Evolutionary conservation across 129 eudicot genomes (phyloP).

Genomic region (Tagetes patula): DNA sequence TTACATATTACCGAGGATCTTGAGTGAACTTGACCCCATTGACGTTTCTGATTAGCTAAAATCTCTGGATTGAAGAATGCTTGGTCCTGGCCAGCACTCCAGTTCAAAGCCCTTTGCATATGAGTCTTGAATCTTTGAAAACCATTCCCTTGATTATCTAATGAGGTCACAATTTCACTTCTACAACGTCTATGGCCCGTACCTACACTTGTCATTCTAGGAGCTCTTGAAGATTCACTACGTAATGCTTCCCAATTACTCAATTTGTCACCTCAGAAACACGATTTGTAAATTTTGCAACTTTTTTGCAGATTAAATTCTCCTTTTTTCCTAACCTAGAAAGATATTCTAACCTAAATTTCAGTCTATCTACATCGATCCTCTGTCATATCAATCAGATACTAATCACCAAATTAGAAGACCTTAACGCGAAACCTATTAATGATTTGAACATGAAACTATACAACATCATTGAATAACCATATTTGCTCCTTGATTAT

Average conservation of each 20-base stretch:
- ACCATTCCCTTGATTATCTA: constrained; percentile 36
- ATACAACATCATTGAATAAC: constrained; percentile 14
- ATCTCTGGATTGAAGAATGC: constrained; percentile 80
- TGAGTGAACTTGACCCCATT: constrained; percentile 82
- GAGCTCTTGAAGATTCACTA: constrained; percentile 25
- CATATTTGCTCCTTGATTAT: constrained; percentile 7
- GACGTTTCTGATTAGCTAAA: constrained; percentile 86
- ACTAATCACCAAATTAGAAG: constrained; percentile 16
- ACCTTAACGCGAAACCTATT: background rate
- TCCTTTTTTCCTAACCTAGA: constrained; percentile 28
- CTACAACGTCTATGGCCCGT: constrained; percentile 62
- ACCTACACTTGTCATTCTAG: constrained; percentile 37
- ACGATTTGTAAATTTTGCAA: constrained; percentile 33
- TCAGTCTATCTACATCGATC: constrained; percentile 5
- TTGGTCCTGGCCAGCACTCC: constrained; percentile 62
- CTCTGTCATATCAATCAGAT: background rate
- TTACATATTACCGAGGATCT: constrained; percentile 49
- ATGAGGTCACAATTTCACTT: constrained; percentile 53
- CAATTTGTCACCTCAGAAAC: constrained; percentile 52
- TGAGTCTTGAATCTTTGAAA: constrained; percentile 69
- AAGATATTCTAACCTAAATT: constrained; percentile 16
- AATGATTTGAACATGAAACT: background rate
- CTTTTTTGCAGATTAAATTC: constrained; percentile 28
- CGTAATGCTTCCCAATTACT: constrained; percentile 42
- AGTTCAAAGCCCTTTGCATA: constrained; percentile 74